Base-by-base conservation (phyloP, 2,329 filamentous ascomycete genomes). In the Trichoderma polysporum region DNA sequence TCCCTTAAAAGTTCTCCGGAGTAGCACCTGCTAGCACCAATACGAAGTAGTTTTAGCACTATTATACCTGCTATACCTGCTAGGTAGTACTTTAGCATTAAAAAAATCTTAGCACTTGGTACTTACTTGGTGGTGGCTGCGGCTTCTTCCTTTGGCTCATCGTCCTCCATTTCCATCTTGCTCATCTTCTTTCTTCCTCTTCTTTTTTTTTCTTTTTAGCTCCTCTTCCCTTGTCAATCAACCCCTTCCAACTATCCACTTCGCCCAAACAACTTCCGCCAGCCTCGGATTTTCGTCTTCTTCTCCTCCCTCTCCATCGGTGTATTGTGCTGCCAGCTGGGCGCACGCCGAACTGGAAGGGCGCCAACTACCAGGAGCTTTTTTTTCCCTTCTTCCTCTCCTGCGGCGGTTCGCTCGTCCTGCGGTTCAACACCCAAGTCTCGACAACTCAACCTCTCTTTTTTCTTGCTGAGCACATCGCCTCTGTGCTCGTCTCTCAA, bases 111-210 rank as follows among this genome's bases (percentile, higher is more conserved):
- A 59, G 56, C 27, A 31, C 56, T 15, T 59, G 37, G 45, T 37
- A 15, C 37, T 4, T 15, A 6, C 6, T 31, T n/a, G n/a, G n/a
- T n/a, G n/a, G 49, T 29, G 22, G 29, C 29, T 49, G 29, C 39
- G 6, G 57, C 58, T 27, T 47, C 41, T 61, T 50, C 29, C 37
- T 62, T 53, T 45, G 41, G 49, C 49, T 41, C 60, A 53, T 41
- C 47, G 29, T 33, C 49, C n/a, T n/a, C n/a, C n/a, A 60, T 60
- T 27, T 35, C 35, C 56, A 60, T 60, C 27, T 60, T 60, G 17
- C n/a, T 59, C 56, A 29, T 15, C 27, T 27, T 19, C 4, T 9
- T 35, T 49, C 57, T 22, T 22, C 31, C 13, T 33, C 59, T 41
- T 54, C 37, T 13, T 22, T 49, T 54, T 45, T 35, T 39, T 22